Evolutionary conservation across 805 yeast species (phyloP).

Genomic region (Candida caryicola): DNA sequence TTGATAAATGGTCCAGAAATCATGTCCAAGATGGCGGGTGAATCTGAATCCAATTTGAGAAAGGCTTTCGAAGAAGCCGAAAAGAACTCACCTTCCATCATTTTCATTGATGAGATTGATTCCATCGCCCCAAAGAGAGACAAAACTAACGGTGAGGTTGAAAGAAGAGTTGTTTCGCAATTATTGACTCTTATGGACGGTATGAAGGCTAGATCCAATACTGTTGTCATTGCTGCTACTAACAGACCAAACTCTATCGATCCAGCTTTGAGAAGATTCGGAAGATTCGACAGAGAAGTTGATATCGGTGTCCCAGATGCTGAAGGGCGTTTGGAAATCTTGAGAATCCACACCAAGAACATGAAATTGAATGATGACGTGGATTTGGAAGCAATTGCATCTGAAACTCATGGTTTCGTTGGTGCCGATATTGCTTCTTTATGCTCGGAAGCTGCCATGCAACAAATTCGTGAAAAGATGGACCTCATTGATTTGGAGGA

Average conservation of each 20-base stretch:
- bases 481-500: constrained; percentile 94
- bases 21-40: constrained; percentile 99
- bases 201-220: constrained; percentile 98
- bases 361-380: constrained; percentile 96
- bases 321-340: constrained; percentile 93
- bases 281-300: constrained; percentile 83
- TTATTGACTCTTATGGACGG: constrained; percentile 98
- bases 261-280: constrained; percentile 82
- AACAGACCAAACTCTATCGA: constrained; percentile 84
- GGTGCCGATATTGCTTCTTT: constrained; percentile 98
- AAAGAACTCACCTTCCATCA: constrained; percentile 96
- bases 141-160: constrained; percentile 99
- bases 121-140: constrained; percentile 99
- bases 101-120: constrained; percentile 97
- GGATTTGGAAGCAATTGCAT: constrained; percentile 90
- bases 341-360: constrained; percentile 96
- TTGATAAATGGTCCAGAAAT: constrained; percentile 98
- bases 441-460: constrained; percentile 99
- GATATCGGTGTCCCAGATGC: constrained; percentile 96
- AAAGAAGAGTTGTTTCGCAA: constrained; percentile 98
- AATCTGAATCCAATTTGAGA: constrained; percentile 93
- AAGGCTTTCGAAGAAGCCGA: constrained; percentile 99
- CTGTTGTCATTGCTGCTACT: constrained; percentile 98
- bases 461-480: constrained; percentile 99
- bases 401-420: constrained; percentile 98